Percentiles rank a stretch among this genome's conserved stretches.
Conservation (phyloP, 106 monocot genomes). For the Triglochin maritima region DNA sequence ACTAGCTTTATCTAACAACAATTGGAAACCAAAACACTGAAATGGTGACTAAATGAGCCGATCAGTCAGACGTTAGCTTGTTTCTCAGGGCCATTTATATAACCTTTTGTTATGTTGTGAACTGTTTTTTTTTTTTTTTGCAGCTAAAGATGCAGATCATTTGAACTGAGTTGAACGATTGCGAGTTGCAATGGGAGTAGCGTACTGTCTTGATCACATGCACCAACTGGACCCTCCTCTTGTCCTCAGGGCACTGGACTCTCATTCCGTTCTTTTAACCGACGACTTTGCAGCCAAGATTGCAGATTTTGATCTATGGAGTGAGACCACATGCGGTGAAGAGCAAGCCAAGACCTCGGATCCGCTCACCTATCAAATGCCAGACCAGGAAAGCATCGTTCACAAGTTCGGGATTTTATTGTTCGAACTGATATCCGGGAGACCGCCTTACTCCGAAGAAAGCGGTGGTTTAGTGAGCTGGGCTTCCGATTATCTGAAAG, state of each 20-base stretch:
- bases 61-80: too few relatives aligned
- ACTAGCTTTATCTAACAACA: too few relatives aligned
- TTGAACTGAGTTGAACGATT: constrained; percentile 10
- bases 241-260: constrained; percentile 6
- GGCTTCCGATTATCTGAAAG: constrained; percentile 56
- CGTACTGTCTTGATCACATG: constrained; percentile 20
- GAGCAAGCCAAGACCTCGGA: constrained; percentile 40
- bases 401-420: constrained; percentile 68
- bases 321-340: constrained; percentile 14
- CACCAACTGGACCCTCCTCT: constrained; percentile 12
- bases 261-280: constrained; percentile 10
- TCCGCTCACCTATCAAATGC: constrained; percentile 15
- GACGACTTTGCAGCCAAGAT: constrained; percentile 59
- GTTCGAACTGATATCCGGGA: constrained; percentile 70
- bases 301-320: constrained; percentile 42
- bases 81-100: too few relatives aligned
- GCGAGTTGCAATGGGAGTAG: constrained; percentile 16
- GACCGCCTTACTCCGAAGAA: constrained; percentile 51
- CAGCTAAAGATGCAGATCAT: constrained; percentile 9
- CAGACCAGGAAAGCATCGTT: constrained; percentile 29
- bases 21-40: too few relatives aligned
- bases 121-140: neutral
- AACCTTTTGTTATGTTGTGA: too few relatives aligned
- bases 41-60: too few relatives aligned
- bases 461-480: constrained; percentile 55